Base-by-base conservation (phyloP, 1,284 basidiomycete species). In the Peniophora sp. region DNA sequence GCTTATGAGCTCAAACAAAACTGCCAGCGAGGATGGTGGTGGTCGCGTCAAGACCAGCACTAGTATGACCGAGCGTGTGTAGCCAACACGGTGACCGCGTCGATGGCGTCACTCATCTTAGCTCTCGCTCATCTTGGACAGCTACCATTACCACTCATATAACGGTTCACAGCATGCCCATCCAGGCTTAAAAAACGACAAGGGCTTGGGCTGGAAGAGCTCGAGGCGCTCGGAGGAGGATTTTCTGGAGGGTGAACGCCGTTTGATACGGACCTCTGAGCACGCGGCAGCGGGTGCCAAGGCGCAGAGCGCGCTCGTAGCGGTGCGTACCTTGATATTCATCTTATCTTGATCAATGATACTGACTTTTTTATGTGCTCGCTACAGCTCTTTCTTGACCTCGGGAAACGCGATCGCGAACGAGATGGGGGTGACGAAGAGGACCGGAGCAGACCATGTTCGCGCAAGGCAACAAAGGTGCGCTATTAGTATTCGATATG, bases 121-220 rank as follows among this genome's bases (percentile, higher is more conserved):
- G n/a, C n/a, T n/a, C 27, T 32, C 27, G 27, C 12, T 12, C 6
- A 32, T 12, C 27, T 12, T 32, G 27, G 5, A 32, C 27, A 5
- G 12, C 27, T 12, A 32, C 27, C 27, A 32, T 12, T 12, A 32
- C 27, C 27, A 32, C 27, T n/a, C n/a, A n/a, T n/a, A 32, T 32
- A 32, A 6, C 27, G 12, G 6, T 32, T 5, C 27, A 32, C 27
- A 32, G 27, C 12, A 87, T 89, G 85, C 71, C 85, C 53, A n/a
- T 80, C 84, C 25, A 74, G 85, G 55, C 68, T 85, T n/a, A 94
- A 81, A 69, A 95, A 92, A 67, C 75, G 92, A 46, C 91, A 94
- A 63, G 84, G 92, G 59, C 72, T 92, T 44, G 90, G 92, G 61
- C 74, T 82, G 20, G 89, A 92, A 54, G 90, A 94, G 61, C 77